phyloP scores from a whole-genome alignment of 2,329 filamentous ascomycete species.

The Aspergillus sp. region DNA sequence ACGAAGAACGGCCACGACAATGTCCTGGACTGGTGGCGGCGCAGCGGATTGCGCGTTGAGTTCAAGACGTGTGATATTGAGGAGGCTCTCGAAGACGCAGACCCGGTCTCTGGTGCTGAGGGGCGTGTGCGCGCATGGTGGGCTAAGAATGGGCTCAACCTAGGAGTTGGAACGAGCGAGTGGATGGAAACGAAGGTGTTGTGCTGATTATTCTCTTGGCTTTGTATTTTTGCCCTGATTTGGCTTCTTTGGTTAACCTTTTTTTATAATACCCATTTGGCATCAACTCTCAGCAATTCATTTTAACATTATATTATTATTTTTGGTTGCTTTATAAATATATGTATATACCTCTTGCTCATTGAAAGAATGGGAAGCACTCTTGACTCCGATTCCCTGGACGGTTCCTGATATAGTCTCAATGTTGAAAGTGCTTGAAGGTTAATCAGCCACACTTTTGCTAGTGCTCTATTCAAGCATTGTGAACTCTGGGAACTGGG shows the following conservation, averaged over 20 bases:
- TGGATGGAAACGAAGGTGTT: conserved; percentile 79
- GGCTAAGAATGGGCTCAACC: conserved; percentile 72
- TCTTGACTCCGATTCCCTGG: no score
- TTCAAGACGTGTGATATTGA: conserved; percentile 95
- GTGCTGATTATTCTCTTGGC: conserved; percentile 23
- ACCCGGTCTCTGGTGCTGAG: conserved; percentile 56
- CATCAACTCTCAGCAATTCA: no score
- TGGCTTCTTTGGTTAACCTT: conserved; percentile 1
- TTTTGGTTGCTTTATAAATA: no score
- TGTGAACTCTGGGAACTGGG: no score
- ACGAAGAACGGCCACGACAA: conserved; percentile 78
- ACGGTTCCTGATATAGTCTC: no score
- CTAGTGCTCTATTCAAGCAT: no score
- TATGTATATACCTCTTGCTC: no score
- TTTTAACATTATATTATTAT: no score
- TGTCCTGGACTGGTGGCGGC: conserved; percentile 89
- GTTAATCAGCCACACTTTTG: no score
- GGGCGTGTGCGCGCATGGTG: conserved; percentile 75
- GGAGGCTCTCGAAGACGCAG: conserved; percentile 81
- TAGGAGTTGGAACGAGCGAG: conserved; percentile 74
- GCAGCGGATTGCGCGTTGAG: conserved; percentile 63
- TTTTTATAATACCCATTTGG: neutral
- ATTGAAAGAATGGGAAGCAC: no score
- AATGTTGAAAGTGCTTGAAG: no score
- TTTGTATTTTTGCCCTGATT: neutral